Evolutionary conservation across 495 filamentous ascomycete genomes (phyloP).

Genomic region (Tetracladium marchalianum): DNA sequence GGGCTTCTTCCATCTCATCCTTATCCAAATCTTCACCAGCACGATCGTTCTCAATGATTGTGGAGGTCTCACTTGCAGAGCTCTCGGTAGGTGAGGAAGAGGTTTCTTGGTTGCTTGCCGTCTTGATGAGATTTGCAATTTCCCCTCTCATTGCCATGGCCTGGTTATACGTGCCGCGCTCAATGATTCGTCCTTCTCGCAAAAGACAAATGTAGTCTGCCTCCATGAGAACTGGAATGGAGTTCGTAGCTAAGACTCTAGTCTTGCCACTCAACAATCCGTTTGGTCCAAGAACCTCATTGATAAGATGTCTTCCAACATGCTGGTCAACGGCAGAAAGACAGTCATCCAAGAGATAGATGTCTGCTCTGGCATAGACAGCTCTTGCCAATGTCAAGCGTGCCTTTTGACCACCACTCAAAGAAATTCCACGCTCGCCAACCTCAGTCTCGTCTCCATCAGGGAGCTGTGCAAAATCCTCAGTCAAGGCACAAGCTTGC

Average conservation of each 20-base stretch:
- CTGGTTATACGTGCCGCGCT: slow-evolving; percentile 83
- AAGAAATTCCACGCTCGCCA: slow-evolving; percentile 91
- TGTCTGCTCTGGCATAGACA: slow-evolving; percentile 94
- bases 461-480: slow-evolving; percentile 87
- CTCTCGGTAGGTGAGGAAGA: slow-evolving; percentile 36
- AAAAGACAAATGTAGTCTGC: slow-evolving; percentile 78
- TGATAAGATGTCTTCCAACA: slow-evolving; percentile 88
- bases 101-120: slow-evolving; percentile 54
- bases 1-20: slow-evolving; percentile 59
- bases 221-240: slow-evolving; percentile 83
- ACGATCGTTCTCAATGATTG: slow-evolving; percentile 41
- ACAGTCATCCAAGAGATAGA: slow-evolving; percentile 91
- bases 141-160: slow-evolving; percentile 89
- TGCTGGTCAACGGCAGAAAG: slow-evolving; percentile 97
- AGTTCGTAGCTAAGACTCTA: slow-evolving; percentile 89
- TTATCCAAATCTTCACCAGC: slow-evolving; percentile 31
- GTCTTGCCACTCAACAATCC: slow-evolving; percentile 83
- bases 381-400: slow-evolving; percentile 90
- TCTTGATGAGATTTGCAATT: slow-evolving; percentile 76
- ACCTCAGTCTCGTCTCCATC: slow-evolving; percentile 97
- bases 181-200: slow-evolving; percentile 71
- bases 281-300: slow-evolving; percentile 78
- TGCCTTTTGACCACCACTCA: slow-evolving; percentile 95
- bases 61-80: slow-evolving; percentile 40
- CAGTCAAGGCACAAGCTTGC: slow-evolving; percentile 82